A percentile compares a stretch with the other conserved stretches of the same genome.
phyloP scores from a whole-genome alignment of 1,284 basidiomycete species.

The Apiotrichum montevideense region DNA sequence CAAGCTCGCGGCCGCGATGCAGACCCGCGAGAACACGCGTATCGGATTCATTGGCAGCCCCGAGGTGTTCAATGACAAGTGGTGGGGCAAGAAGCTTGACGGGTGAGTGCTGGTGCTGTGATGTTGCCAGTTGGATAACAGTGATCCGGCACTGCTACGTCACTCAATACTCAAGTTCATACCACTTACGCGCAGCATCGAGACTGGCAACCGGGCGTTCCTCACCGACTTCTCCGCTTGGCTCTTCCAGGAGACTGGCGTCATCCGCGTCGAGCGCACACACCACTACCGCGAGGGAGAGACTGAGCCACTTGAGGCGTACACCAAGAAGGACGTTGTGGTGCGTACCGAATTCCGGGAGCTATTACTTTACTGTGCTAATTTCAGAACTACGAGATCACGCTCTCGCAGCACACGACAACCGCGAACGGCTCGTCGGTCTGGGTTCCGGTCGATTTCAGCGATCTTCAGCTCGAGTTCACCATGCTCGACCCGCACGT shows the following conservation, averaged over 20 bases:
- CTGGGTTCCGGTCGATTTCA: conserved; percentile 67
- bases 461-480: conserved; percentile 86
- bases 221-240: conserved; percentile 70
- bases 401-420: conserved; percentile 44
- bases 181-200: conserved; percentile 30
- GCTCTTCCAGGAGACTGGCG: conserved; percentile 83
- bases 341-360: conserved; percentile 49
- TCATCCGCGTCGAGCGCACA: conserved; percentile 69
- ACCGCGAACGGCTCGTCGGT: conserved; percentile 25
- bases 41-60: conserved; percentile 76
- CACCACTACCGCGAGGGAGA: conserved; percentile 66
- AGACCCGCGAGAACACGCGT: conserved; percentile 70
- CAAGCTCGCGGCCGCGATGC: conserved; percentile 79
- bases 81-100: conserved; percentile 38
- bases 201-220: conserved; percentile 70
- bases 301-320: conserved; percentile 56
- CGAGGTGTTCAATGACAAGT: conserved; percentile 61
- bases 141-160: background rate
- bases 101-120: conserved; percentile 47
- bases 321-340: conserved; percentile 81
- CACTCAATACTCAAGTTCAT: background rate
- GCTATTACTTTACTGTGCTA: too few species aligned
- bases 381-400: conserved; percentile 63
- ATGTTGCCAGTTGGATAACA: background rate
- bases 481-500: conserved; percentile 96